Percentiles rank a stretch among this genome's conserved stretches.
phyloP scores from a whole-genome alignment of 176 grass and related monocot genomes.

The Oryza glumipatula region DNA sequence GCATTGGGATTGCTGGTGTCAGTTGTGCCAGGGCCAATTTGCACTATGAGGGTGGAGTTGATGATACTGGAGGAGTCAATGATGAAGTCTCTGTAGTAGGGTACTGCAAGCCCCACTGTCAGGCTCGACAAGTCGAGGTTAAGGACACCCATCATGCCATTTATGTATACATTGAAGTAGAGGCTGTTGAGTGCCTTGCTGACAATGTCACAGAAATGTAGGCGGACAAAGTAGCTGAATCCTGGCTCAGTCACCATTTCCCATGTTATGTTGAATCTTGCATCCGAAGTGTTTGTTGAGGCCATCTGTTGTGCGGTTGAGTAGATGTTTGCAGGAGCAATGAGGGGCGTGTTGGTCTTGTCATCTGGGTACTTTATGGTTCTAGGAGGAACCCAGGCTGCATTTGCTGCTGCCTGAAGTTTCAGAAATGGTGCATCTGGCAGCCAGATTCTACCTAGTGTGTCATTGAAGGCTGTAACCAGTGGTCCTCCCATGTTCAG shows the following conservation, averaged over 20 bases:
- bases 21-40: slow-evolving; percentile 61
- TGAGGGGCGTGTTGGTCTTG: slow-evolving; percentile 62
- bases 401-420: slow-evolving; percentile 55
- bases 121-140: slow-evolving; percentile 77
- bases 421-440: slow-evolving; percentile 71
- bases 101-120: slow-evolving; percentile 75
- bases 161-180: slow-evolving; percentile 91
- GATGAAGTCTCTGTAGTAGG: slow-evolving; percentile 80
- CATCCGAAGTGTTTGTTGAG: slow-evolving; percentile 59
- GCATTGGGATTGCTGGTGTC: slow-evolving; percentile 59
- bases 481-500: slow-evolving; percentile 73
- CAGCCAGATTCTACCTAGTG: slow-evolving; percentile 70
- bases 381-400: slow-evolving; percentile 57
- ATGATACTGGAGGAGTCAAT: slow-evolving; percentile 75
- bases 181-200: slow-evolving; percentile 84
- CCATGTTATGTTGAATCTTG: slow-evolving; percentile 91
- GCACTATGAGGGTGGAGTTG: slow-evolving; percentile 74
- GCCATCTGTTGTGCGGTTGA: slow-evolving; percentile 77
- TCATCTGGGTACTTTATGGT: slow-evolving; percentile 82
- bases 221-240: slow-evolving; percentile 76
- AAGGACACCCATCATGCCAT: slow-evolving; percentile 68
- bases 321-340: slow-evolving; percentile 75
- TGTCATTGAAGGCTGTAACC: slow-evolving; percentile 71
- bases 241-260: slow-evolving; percentile 64
- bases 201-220: slow-evolving; percentile 93